Conservation (phyloP, 2,329 filamentous ascomycete genomes). For the Aspergillus udagawae region DNA sequence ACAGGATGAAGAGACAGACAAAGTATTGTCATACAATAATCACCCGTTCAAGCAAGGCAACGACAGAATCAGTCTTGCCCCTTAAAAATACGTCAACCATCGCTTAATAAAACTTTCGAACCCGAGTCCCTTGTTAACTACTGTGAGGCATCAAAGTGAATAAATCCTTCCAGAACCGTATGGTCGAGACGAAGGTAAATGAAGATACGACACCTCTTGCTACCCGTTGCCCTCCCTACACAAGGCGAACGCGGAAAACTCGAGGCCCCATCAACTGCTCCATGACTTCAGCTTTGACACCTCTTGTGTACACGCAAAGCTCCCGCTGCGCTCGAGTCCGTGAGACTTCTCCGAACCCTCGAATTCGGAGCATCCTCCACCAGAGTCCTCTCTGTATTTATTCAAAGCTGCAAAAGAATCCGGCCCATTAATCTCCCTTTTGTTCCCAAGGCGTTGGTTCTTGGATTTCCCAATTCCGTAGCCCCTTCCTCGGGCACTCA, state of each 20-base stretch:
- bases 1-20: background rate
- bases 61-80: background rate
- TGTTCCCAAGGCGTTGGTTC: slow-evolving; percentile 30
- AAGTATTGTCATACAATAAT: background rate
- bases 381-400: slow-evolving; percentile 21
- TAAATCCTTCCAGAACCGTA: background rate
- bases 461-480: slow-evolving; percentile 36
- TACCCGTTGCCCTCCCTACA: background rate
- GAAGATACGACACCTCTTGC: background rate
- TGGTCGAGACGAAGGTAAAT: background rate
- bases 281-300: slow-evolving; percentile 37
- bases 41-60: background rate
- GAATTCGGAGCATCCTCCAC: slow-evolving; percentile 14
- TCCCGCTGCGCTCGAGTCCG: slow-evolving; percentile 24
- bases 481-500: slow-evolving; percentile 31
- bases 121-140: background rate
- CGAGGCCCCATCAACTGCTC: slow-evolving; percentile 13
- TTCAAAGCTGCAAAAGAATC: slow-evolving; percentile 25
- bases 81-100: background rate
- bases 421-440: slow-evolving; percentile 24
- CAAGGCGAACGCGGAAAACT: background rate
- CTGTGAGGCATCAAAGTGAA: background rate
- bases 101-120: background rate
- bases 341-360: slow-evolving; percentile 25
- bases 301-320: slow-evolving; percentile 35